Percentiles rank a stretch among this genome's conserved stretches.
Conservation (phyloP, 495 filamentous ascomycete species). For the Lasiosphaeria miniovina region DNA sequence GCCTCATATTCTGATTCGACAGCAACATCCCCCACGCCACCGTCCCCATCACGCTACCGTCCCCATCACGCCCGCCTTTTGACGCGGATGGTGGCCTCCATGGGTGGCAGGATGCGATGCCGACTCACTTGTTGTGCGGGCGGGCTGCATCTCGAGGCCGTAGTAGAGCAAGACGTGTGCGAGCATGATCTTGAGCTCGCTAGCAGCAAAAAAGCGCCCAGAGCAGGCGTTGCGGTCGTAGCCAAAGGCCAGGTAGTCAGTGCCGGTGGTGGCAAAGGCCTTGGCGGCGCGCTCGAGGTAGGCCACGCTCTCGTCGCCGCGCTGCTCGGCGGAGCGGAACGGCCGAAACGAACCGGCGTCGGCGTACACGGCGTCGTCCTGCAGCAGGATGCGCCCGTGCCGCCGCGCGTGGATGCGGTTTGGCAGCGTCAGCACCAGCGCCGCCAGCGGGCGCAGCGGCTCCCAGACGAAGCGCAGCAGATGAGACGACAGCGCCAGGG, state of each 20-base stretch:
- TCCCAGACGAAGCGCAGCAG: constrained; percentile 35
- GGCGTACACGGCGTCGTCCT: constrained; percentile 20
- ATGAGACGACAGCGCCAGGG: constrained; percentile 30
- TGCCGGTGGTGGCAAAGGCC: constrained; percentile 31
- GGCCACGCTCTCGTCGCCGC: constrained; percentile 18
- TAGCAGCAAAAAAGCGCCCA: constrained; percentile 43
- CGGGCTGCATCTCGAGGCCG: constrained; percentile 30
- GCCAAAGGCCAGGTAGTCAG: constrained; percentile 35
- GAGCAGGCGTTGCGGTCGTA: constrained; percentile 39
- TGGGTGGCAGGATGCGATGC: constrained; percentile 30
- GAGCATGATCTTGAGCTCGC: constrained; percentile 41
- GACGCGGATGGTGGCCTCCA: constrained; percentile 36
- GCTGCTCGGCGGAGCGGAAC: constrained; percentile 25
- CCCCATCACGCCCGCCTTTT: constrained; percentile 23
- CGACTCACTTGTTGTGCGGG: constrained; percentile 34
- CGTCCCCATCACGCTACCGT: neutral
- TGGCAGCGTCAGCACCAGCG: constrained; percentile 34
- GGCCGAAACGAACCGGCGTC: constrained; percentile 24
- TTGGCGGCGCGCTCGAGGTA: constrained; percentile 33
- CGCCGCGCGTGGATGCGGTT: constrained; percentile 31
- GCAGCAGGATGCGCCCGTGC: constrained; percentile 31
- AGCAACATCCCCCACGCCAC: neutral
- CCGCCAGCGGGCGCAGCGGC: constrained; percentile 39
- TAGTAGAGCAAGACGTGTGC: constrained; percentile 40
- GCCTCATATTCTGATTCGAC: neutral